Evolutionary conservation across 331 rosid genomes (phyloP), one percentile per base, ranked within the genome.

Genomic region (Phaseolus coccineus): DNA sequence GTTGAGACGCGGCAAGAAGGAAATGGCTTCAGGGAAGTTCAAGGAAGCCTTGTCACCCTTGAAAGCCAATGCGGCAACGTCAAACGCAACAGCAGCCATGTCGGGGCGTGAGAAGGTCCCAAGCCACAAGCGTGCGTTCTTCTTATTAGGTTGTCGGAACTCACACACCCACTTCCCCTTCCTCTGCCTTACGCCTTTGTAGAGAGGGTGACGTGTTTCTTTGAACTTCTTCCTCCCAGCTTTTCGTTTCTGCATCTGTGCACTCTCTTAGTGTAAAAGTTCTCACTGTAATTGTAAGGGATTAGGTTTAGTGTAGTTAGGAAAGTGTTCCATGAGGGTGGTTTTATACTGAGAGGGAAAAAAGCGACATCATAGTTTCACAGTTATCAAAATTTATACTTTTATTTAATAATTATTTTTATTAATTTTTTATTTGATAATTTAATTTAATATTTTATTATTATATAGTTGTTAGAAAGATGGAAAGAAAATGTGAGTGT

Each of bases 111-210:
- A 19, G 28, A 87, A 92, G 6, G 97, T 92, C 44, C 96, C 93
- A 4, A 90, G 85, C 97, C 94, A 89, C 0, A 93, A 65, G 0
- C 93, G 86, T 0, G 90, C 74, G 73, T 85, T 90, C 67, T 86
- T 90, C 61, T 67, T 85, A n/a, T 76, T 64, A 0, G 88, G 91
- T 33, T 86, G 84, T 56, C 97, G 74, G 7, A 93, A 63, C 89
- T 93, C 93, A 50, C 95, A 86, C 1, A 93, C 91, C 93, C 98
- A 91, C 56, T 91, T 93, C 2, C 93, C 90, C 0, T 86, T 82
- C 71, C 91, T 87, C 39, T 87, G 73, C 66, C 92, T 79, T 4
- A 89, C 98, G 0, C 93, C 93, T 74, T 81, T 87, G 88, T 85
- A 93, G 4, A 84, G 73, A 0, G 97, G 98, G 74, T 93, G 97